These are phyloP conservation scores for Emergomyces africanus DNA, from an alignment of 2,329 filamentous ascomycete species.

Conservation along the genomic window DNA sequence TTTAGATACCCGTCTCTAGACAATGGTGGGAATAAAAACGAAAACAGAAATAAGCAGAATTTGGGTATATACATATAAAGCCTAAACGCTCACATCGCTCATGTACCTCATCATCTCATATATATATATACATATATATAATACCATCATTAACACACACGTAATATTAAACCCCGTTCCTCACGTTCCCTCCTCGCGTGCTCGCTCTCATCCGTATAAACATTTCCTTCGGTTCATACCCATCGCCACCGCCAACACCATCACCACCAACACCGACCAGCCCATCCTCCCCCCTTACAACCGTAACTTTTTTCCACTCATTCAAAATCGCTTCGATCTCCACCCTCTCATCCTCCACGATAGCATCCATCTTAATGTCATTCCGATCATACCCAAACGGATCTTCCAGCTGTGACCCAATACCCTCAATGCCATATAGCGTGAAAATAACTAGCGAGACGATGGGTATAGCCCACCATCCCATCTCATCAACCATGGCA, in stretches of 20 bases:
- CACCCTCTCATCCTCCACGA: conserved; percentile 46
- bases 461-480: conserved; percentile 49
- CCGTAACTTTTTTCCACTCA: conserved; percentile 39
- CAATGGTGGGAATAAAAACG: not conserved
- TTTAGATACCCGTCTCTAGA: not conserved
- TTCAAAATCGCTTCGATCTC: conserved; percentile 46
- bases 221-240: conserved; percentile 19
- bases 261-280: not conserved
- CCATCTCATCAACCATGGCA: conserved; percentile 49
- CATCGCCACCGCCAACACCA: conserved; percentile 4
- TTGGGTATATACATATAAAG: not conserved
- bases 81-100: not conserved
- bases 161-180: not conserved
- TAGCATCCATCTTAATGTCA: conserved; percentile 56
- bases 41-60: not conserved
- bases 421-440: conserved; percentile 51
- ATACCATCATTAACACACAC: not conserved
- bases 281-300: conserved; percentile 7
- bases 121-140: too few relatives aligned
- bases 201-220: conserved; percentile 16
- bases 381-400: conserved; percentile 54
- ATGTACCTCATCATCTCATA: not conserved
- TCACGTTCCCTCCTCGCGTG: conserved; percentile 2
- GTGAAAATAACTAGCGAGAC: conserved; percentile 50
- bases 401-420: conserved; percentile 51